Conservation (phyloP, 225 moss, liverwort and hornwort genomes). For the Bryum argenteum region DNA sequence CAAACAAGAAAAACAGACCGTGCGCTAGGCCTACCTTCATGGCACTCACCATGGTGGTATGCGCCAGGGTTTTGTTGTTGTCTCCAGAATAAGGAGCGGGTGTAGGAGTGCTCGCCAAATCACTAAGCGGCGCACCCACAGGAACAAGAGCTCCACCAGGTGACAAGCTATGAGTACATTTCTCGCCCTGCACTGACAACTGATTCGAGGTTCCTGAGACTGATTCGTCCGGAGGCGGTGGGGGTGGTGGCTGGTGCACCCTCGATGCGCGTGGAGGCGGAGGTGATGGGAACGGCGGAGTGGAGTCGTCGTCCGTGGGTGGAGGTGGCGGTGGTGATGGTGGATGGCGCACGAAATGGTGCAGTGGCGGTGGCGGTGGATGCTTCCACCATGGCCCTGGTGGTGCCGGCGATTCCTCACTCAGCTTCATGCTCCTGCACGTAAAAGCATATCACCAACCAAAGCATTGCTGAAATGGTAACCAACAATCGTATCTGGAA, state of each 20-base stretch:
- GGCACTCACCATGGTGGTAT: constrained; percentile 73
- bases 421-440: constrained; percentile 25
- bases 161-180: background rate
- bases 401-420: constrained; percentile 14
- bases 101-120: constrained; percentile 28
- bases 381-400: constrained; percentile 33
- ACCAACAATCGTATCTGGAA: too few species aligned
- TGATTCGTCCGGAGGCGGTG: constrained; percentile 21
- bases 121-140: constrained; percentile 41
- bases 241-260: constrained; percentile 7
- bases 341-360: constrained; percentile 26
- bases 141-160: constrained; percentile 36
- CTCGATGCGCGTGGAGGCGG: constrained; percentile 7
- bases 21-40: constrained; percentile 47
- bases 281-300: background rate
- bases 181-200: constrained; percentile 2
- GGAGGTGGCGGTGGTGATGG: constrained; percentile 43
- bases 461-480: background rate
- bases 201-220: constrained; percentile 1
- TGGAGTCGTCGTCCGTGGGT: background rate
- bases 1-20: background rate
- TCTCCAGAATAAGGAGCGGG: constrained; percentile 38
- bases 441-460: too few species aligned
- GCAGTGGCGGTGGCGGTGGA: constrained; percentile 39
- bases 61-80: constrained; percentile 49